Evolutionary conservation across 225 moss, liverwort and hornwort species (phyloP), one percentile per base, ranked within the genome.

Genomic region (Rhytidiadelphus loreus): DNA sequence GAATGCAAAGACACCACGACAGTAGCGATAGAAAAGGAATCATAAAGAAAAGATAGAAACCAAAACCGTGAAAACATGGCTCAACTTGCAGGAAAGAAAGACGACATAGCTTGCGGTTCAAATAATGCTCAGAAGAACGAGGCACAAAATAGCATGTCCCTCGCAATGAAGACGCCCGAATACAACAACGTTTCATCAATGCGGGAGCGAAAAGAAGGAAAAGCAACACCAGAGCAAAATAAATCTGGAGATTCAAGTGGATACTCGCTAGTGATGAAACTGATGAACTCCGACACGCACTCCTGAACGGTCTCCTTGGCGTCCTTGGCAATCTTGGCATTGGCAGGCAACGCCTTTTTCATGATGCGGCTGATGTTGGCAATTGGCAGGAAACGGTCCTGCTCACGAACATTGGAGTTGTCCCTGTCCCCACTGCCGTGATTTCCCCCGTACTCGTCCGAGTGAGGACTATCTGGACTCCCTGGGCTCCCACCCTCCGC

Each of bases 251-350:
- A 33, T 33, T 11, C 16, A 43, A 79, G 78, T 66, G 92, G 93
- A 96, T 98, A 98, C 98, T 98, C 98, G 98, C 98, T 98, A 19
- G 98, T 98, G 81, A 98, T 96, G 86, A 98, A 98, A 87, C 98
- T 98, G 88, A 98, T 98, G 77, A 97, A 98, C 96, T 98, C 98
- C 46, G 98, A 98, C 50, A 98, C 98, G 87, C 98, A 98, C 95
- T 98, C 98, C 90, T 98, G 98, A 3, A 98, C 97, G 9, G 98
- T 98, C 94, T 98, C 98, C 88, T 98, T 98, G 12, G 98, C 98
- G 33, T 98, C 98, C 91, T 97, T 97, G 25, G 98, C 98, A 87
- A 98, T 98, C 95, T 98, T 98, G 83, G 98, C 98, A 90, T 98
- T 98, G 28, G 97, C 97, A 76, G 98, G 98, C 41, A 98, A 90